Conservation (phyloP, 768 basidiomycete genomes). For the Lactifluus echinatus region DNA sequence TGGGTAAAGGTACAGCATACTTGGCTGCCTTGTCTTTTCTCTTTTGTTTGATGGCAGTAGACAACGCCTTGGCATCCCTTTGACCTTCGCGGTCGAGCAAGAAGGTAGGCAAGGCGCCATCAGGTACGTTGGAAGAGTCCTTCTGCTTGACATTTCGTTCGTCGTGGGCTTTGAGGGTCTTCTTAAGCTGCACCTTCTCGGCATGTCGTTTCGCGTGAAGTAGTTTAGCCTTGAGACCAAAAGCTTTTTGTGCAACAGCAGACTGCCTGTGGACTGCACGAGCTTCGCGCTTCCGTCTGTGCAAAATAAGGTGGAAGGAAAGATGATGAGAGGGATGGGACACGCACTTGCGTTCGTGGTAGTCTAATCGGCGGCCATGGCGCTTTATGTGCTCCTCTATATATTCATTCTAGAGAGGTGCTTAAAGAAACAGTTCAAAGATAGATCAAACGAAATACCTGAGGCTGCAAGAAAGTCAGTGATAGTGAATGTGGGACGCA, state of each 20-base stretch:
- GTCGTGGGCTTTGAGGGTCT: slow-evolving; percentile 99
- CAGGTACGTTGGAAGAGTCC: slow-evolving; percentile 72
- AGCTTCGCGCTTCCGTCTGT: slow-evolving; percentile 76
- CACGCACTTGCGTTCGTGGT: slow-evolving; percentile 88
- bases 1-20: slow-evolving; percentile 93
- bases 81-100: slow-evolving; percentile 97
- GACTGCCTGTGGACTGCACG: slow-evolving; percentile 72
- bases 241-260: slow-evolving; percentile 82
- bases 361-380: slow-evolving; percentile 91
- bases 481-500: background rate
- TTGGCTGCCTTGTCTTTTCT: slow-evolving; percentile 99
- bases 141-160: slow-evolving; percentile 96
- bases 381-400: slow-evolving; percentile 98
- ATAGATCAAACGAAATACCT: slow-evolving; percentile 36
- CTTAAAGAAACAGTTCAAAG: background rate
- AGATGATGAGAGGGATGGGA: background rate
- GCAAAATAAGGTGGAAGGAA: slow-evolving; percentile 6
- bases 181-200: slow-evolving; percentile 97
- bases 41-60: slow-evolving; percentile 94
- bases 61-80: slow-evolving; percentile 94
- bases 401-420: slow-evolving; percentile 78
- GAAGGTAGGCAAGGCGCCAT: slow-evolving; percentile 91
- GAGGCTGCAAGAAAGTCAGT: slow-evolving; percentile 41
- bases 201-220: slow-evolving; percentile 93
- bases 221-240: slow-evolving; percentile 96